These are phyloP conservation scores for Globisporangium barbulae DNA, from an alignment of 352 stramenopile species.

Conservation along the genomic window DNA sequence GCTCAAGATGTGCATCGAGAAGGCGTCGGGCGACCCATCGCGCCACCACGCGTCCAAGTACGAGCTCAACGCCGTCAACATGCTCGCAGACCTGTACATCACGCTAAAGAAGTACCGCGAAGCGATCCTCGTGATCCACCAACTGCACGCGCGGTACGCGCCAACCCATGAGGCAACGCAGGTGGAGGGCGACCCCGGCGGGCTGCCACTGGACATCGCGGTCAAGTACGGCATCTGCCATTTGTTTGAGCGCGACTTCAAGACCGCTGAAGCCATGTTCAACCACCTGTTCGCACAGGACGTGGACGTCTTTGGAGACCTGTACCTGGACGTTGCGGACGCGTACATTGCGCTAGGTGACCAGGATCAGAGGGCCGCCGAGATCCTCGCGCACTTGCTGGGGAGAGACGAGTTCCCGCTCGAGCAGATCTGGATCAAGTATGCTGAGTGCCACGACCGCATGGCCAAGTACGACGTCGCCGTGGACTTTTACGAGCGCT, in stretches of 20 bases:
- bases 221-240: slow-evolving; percentile 88
- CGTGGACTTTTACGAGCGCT: slow-evolving; percentile 79
- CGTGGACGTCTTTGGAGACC: slow-evolving; percentile 78
- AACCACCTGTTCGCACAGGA: slow-evolving; percentile 81
- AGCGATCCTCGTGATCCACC: slow-evolving; percentile 76
- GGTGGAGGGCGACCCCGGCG: slow-evolving; percentile 60
- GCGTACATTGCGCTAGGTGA: slow-evolving; percentile 72
- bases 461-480: slow-evolving; percentile 59
- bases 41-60: slow-evolving; percentile 70
- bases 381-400: slow-evolving; percentile 68
- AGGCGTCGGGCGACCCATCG: slow-evolving; percentile 58
- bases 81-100: slow-evolving; percentile 86
- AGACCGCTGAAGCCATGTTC: slow-evolving; percentile 78
- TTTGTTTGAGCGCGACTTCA: slow-evolving; percentile 70
- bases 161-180: slow-evolving; percentile 53
- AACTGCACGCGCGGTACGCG: slow-evolving; percentile 65
- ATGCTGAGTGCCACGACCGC: slow-evolving; percentile 68
- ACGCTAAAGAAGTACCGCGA: slow-evolving; percentile 82
- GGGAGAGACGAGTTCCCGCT: slow-evolving; percentile 63
- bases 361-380: slow-evolving; percentile 58
- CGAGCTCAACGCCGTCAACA: slow-evolving; percentile 86
- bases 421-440: slow-evolving; percentile 84
- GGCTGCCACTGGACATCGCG: slow-evolving; percentile 78
- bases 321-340: slow-evolving; percentile 83
- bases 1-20: slow-evolving; percentile 82